These are phyloP conservation scores for Cudoniella acicularis DNA, from an alignment of 495 filamentous ascomycete species.

Conservation along the genomic window DNA sequence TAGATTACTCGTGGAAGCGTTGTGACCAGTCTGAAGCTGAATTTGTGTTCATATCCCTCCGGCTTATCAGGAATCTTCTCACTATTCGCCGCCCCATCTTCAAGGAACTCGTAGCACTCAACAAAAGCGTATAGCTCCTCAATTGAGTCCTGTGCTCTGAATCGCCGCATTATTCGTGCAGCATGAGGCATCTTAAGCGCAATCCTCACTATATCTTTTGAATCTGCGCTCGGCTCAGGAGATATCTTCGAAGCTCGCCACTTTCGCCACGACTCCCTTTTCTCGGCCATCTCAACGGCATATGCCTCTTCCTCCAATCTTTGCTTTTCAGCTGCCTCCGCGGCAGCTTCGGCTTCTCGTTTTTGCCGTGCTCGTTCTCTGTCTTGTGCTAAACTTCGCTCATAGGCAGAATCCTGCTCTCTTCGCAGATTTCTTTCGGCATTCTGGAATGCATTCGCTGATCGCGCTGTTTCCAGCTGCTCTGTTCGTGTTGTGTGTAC, in stretches of 20 bases:
- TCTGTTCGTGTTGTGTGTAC: conserved; percentile 66
- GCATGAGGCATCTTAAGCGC: conserved; percentile 69
- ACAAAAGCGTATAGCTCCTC: conserved; percentile 97
- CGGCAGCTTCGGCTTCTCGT: conserved; percentile 65
- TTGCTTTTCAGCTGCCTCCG: conserved; percentile 40
- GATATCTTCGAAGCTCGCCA: conserved; percentile 71
- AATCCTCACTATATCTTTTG: conserved; percentile 71
- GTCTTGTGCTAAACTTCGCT: conserved; percentile 83
- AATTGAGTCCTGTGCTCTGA: conserved; percentile 57
- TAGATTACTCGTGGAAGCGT: conserved; percentile 79
- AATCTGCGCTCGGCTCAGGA: conserved; percentile 60
- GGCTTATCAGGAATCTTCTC: conserved; percentile 48
- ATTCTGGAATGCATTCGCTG: conserved; percentile 48
- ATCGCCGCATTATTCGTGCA: conserved; percentile 67
- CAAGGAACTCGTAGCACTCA: conserved; percentile 69
- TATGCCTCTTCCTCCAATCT: conserved; percentile 33
- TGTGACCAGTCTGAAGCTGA: conserved; percentile 74
- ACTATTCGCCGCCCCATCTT: conserved; percentile 27
- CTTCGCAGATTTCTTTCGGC: conserved; percentile 71
- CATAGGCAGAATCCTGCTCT: conserved; percentile 88
- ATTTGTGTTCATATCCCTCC: conserved; percentile 64
- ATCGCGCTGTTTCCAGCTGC: conserved; percentile 56
- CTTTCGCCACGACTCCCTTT: conserved; percentile 67
- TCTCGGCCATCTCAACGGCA: conserved; percentile 51
- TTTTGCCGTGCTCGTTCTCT: conserved; percentile 72